Base-by-base conservation (phyloP, 441 rosid species). In the Pelargonium australe region DNA sequence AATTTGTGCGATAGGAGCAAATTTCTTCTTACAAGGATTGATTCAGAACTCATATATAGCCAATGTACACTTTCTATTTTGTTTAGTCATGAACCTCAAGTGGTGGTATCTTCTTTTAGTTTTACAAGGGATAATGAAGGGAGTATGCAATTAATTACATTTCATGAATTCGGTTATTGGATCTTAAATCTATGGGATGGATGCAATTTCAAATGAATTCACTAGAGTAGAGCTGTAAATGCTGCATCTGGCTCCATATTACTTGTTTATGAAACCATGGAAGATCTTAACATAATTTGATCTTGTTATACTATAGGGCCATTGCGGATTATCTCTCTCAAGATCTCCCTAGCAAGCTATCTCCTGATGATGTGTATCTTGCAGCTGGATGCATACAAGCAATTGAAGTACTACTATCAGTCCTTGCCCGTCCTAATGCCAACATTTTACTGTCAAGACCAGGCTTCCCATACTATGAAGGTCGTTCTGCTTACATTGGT, bases 361-460 rank as follows among this genome's bases (percentile, higher is more conserved):
- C 82, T 1, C 75, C 84, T 0, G 84, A 82, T 63, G 80, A 78
- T 58, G 79, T 85, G 25, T 80, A 69, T 76, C 47, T 85, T 3
- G 84, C 88, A 9, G 55, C 67, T 16, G 88, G 88, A 55, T 81
- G 92, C 64, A 23, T 16, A 1, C 88, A 85, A 58, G 83, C 86
- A 43, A 80, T 83, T 1, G 87, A 85, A 67, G 41, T 81, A 64
- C 45, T 79, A 63, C 13, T 83, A 61, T 34, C 77, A 0, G 75
- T 76, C 6, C 74, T 87, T 2, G 82, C 88, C 12, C 68, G 67
- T 47, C 83, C 88, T 2, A 83, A 82, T 2, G 84, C 81, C 8
- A 85, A 87, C 49, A 80, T 87, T 47, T 68, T 87, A 55, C 75
- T 80, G 53, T 80, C 86, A 1, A 72, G 76, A 61, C 82, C 82